Base-by-base conservation (phyloP, 2,329 filamentous ascomycete genomes). In the Cladosporium colombiae region DNA sequence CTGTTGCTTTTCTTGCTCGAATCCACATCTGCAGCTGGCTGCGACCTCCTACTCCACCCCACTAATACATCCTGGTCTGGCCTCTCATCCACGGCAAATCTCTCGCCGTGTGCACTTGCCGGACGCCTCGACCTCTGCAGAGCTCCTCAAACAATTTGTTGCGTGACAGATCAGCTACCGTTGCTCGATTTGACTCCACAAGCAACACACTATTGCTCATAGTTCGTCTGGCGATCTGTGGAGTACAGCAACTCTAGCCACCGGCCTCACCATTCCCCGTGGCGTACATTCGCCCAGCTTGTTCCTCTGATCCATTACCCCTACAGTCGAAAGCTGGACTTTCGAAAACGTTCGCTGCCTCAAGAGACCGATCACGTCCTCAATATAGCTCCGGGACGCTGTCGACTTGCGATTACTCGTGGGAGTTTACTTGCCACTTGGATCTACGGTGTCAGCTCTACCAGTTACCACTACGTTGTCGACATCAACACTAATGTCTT, bases 21-120 rank as follows among this genome's bases (percentile, higher is more conserved):
- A 62, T 35, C 59, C 59, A 62, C 59, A 35, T n/a, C 59, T 62
- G 59, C 59, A 62, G 59, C 59, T 37, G 59, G 59, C 61, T 63
- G 61, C 61, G 27, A 53, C 27, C 21, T 53, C 49, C 25, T 53
- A 62, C 61, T 63, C 61, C 61, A 63, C 61, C 23, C 56, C 61
- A 56, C 61, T 63, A 63, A 63, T 56, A 33, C 35, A 44, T 29
- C 61, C 61, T 35, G 61, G 50, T 56, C 61, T 55, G 49, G 5
- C 14, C 29, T 55, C 29, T 33, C 27, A 33, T 33, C 18, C 58
- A 61, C 58, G 44, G 58, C 27, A 49, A 50, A 35, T 23, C 27
- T n/a, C n/a, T 29, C 58, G 29, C 27, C 40, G 27, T 10, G 6
- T 46, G 23, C 18, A 52, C 50, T 21, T 61, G 58, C 58, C 58